Percentiles rank a stretch among this genome's conserved stretches.
Evolutionary conservation across 345 rosid genomes (phyloP).

Genomic region (Conringia planisiliqua): DNA sequence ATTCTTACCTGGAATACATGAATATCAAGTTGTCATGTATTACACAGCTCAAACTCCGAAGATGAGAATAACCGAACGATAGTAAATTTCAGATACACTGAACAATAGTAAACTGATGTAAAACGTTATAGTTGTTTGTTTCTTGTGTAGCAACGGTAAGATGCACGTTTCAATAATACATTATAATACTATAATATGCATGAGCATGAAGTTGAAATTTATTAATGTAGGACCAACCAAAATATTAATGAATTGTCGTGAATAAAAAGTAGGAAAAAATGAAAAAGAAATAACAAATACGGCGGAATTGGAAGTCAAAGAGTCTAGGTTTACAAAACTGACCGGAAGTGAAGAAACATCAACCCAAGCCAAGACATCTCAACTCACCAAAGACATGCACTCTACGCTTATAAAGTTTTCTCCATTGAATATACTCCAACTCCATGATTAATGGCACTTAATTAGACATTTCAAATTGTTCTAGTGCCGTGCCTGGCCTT

Average conservation of each 20-base stretch:
- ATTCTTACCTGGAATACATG: neutral
- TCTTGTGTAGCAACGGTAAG: neutral
- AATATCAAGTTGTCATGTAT: neutral
- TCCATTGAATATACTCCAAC: neutral
- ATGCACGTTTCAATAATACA: neutral
- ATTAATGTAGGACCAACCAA: constrained; percentile 11
- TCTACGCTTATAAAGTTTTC: neutral
- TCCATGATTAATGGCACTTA: neutral
- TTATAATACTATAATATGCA: neutral
- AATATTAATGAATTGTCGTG: neutral
- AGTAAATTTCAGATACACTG: neutral
- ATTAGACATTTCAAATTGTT: neutral
- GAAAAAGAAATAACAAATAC: neutral
- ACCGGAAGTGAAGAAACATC: constrained; percentile 1
- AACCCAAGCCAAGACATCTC: constrained; percentile 23
- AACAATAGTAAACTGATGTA: neutral
- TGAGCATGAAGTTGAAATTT: neutral
- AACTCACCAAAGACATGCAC: constrained; percentile 10
- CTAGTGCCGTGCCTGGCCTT: neutral
- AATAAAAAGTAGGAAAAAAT: neutral
- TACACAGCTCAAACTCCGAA: neutral
- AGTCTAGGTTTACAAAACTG: neutral
- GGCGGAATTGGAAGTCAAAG: neutral
- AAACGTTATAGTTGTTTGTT: neutral
- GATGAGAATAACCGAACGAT: neutral